A percentile compares a stretch with the other conserved stretches of the same genome.
Conservation (phyloP, 305 asterid species). For the Plantago rigida region DNA sequence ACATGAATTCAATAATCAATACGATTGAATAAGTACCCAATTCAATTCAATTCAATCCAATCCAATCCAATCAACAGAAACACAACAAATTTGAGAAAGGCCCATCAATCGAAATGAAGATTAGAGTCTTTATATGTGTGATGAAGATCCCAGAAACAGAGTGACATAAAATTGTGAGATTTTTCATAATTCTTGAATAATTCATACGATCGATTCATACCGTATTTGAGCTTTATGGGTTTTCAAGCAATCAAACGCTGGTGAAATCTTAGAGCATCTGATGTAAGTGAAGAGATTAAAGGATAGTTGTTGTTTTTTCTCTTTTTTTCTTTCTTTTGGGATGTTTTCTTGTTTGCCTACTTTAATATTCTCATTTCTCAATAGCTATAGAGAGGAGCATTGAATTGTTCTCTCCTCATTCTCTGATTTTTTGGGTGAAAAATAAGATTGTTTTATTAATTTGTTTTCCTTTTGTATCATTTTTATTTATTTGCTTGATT, state of each 20-base stretch:
- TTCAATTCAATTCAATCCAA: constrained; percentile 22
- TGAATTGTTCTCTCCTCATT: constrained; percentile 22
- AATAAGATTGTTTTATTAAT: not conserved
- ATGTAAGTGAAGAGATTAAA: constrained; percentile 22
- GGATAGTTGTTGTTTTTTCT: constrained; percentile 1
- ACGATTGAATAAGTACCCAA: constrained; percentile 30
- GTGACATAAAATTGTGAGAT: constrained; percentile 25
- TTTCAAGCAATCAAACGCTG: constrained; percentile 33
- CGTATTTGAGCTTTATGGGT: constrained; percentile 35
- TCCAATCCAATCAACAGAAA: constrained; percentile 30
- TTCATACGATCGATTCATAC: constrained; percentile 35
- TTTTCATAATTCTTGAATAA: constrained; percentile 19
- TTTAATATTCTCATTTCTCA: not conserved
- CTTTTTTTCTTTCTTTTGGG: constrained; percentile 1
- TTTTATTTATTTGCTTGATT: not conserved
- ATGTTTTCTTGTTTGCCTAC: constrained; percentile 8
- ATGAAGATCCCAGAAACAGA: constrained; percentile 38
- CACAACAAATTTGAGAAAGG: constrained; percentile 17
- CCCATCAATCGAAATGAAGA: constrained; percentile 29
- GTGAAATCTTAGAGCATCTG: constrained; percentile 28
- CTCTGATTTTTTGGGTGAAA: constrained; percentile 6
- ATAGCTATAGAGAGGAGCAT: constrained; percentile 16
- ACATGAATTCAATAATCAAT: constrained; percentile 33
- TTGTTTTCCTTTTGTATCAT: not conserved
- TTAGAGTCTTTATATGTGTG: constrained; percentile 27